Conservation (phyloP, 768 basidiomycete genomes). For the Agrocybe pediades region DNA sequence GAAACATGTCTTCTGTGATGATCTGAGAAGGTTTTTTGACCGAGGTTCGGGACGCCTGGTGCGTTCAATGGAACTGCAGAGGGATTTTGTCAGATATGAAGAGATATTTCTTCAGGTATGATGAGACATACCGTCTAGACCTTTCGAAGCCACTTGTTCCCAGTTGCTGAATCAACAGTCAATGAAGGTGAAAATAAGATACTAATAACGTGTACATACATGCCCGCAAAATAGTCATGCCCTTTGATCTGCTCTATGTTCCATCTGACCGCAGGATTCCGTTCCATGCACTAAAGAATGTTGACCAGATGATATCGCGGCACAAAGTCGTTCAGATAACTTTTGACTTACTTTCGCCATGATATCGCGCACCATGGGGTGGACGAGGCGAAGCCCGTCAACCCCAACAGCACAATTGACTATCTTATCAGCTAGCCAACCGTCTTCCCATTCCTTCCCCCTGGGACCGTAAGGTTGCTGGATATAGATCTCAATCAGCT, state of each 20-base stretch:
- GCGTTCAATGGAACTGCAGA: slow-evolving; percentile 13
- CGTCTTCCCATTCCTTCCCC: slow-evolving; percentile 21
- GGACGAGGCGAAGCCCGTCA: slow-evolving; percentile 25
- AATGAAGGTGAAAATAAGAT: slow-evolving; percentile 11
- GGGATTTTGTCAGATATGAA: not conserved
- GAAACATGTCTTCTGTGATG: slow-evolving; percentile 10
- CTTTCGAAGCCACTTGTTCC: slow-evolving; percentile 33
- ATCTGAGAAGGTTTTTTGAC: not conserved
- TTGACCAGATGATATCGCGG: not conserved
- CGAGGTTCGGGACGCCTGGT: slow-evolving; percentile 3
- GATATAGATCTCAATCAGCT: not conserved
- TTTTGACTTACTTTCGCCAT: slow-evolving; percentile 42
- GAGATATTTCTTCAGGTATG: not conserved
- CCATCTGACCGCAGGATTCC: slow-evolving; percentile 51
- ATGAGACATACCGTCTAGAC: slow-evolving; percentile 26
- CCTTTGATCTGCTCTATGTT: slow-evolving; percentile 40
- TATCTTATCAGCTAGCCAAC: slow-evolving; percentile 33
- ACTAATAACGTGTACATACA: slow-evolving; percentile 39
- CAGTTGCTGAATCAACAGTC: slow-evolving; percentile 34
- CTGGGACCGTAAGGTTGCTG: slow-evolving; percentile 44
- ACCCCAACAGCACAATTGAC: slow-evolving; percentile 31
- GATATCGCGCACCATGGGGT: slow-evolving; percentile 41
- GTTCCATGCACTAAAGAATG: slow-evolving; percentile 51
- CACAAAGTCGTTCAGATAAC: not conserved
- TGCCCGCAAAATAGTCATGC: slow-evolving; percentile 49